Base-by-base conservation (phyloP, 495 filamentous ascomycete species). In the Penicillium paradoxum region DNA sequence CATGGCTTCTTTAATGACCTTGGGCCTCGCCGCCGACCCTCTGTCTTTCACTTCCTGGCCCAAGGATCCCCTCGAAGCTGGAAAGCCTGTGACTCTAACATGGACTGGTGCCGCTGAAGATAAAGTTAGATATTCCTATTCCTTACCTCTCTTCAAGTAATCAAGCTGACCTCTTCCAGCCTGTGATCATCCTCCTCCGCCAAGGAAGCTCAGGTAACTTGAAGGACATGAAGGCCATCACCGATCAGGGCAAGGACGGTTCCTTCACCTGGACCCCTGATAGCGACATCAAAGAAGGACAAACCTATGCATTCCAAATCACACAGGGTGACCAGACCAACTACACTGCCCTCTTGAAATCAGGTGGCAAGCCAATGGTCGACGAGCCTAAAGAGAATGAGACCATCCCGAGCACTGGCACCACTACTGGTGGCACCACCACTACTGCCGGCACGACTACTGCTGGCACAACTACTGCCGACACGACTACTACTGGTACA, bases 251-350 rank as follows among this genome's bases (percentile, higher is more conserved):
- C 30, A 62, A 47, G 38, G 69, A 67, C 17, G 71, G 64, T 30
- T 63, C 60, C 21, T 77, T 62, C 57, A 74, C 68, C 54, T 80
- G 73, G 71, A 68, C 63, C 1, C 71, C 73, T 14, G 63, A 66
- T 17, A 55, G 50, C 24, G 62, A 61, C 15, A 58, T 79, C 27
- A 64, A 67, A n/a, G 56, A 66, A 25, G 71, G 62, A 15, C 29
- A 65, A 6, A 65, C 72, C 57, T 80, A 80, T 49, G 75, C 77
- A 17, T 67, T 79, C 41, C 63, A 76, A 51, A 74, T 80, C 58
- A 51, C 53, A 14, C 77, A 79, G 52, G 65, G 59, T 34, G 67
- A 62, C 11, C 34, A 70, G 4, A 53, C 64, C 21, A 80, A 80
- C 53, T 80, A 78, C 53, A 72, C 75, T n/a, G 74, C 68, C 6